These are phyloP conservation scores for Chlorella sp. DNA, from an alignment of 139 green algal genomes.

Conservation along the genomic window DNA sequence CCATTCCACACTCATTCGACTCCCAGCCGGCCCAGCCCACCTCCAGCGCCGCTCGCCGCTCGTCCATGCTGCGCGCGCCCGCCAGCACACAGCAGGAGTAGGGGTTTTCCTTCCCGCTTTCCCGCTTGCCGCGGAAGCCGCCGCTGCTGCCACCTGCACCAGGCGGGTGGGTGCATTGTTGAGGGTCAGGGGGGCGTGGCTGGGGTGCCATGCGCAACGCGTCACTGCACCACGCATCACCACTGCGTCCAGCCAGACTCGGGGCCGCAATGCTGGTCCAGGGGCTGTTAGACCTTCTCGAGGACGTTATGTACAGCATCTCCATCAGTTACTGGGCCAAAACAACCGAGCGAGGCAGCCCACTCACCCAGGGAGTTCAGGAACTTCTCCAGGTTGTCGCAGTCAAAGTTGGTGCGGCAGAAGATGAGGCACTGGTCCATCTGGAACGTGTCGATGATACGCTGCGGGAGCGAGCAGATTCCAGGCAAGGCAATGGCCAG, in stretches of 20 bases:
- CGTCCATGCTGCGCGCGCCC: slow-evolving; percentile 71
- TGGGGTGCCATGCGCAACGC: too few relatives aligned
- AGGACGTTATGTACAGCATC: too few relatives aligned
- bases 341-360: too few relatives aligned
- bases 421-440: slow-evolving; percentile 76
- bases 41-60: slow-evolving; percentile 69
- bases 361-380: slow-evolving; percentile 54
- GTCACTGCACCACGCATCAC: too few relatives aligned
- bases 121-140: slow-evolving; percentile 56
- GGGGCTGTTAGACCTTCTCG: too few relatives aligned
- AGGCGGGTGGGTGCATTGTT: too few relatives aligned
- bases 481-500: not conserved
- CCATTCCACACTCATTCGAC: too few relatives aligned
- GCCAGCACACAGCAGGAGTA: slow-evolving; percentile 85
- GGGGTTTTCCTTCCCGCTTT: slow-evolving; percentile 62
- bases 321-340: too few relatives aligned
- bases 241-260: too few relatives aligned
- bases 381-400: slow-evolving; percentile 83
- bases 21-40: slow-evolving; percentile 5
- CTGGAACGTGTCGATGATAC: slow-evolving; percentile 62
- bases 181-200: too few relatives aligned
- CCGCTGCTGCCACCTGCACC: slow-evolving; percentile 17
- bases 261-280: too few relatives aligned
- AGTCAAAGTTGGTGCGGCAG: slow-evolving; percentile 83
- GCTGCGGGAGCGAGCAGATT: slow-evolving; percentile 41